Evolutionary conservation across 805 yeast species (phyloP), one percentile per base, ranked within the genome.

Genomic region (Myxozyma geophila): DNA sequence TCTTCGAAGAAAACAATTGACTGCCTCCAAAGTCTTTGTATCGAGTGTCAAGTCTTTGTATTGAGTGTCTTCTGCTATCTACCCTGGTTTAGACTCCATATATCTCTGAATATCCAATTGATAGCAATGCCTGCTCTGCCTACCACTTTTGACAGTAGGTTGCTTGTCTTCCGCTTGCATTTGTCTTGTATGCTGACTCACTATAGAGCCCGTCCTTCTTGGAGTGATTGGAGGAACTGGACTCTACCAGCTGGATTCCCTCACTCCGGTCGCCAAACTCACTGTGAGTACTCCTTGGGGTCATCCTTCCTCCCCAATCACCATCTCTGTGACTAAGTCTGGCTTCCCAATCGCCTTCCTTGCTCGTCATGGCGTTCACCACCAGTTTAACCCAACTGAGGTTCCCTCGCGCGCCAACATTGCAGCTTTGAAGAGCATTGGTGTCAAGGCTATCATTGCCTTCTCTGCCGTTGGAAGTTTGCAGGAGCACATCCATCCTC

Each of bases 161-260:
- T 7, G 15, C 2, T 9, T 37, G 7, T 19, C 7, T 37, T 48
- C 15, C n/a, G 35, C 15, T 43, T 9, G 28, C 19, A 15, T 19
- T 19, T 2, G 8, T 19, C n/a, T 28, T 40, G 19, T 7, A 8
- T 23, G 21, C 36, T 54, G 48, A 54, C 52, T 10, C 1, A 39
- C 21, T 15, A 9, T 40, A 70, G 89, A 86, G 71, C 87, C 89
- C 40, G 89, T 95, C 33, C 82, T 84, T 46, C 81, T 95, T 49
- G 98, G 96, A 41, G 85, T 95, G 70, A 95, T 95, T 75, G 99
- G 99, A 47, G 99, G 99, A 47, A 95, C 99, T 4, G 99, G 99
- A n/a, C 83, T 95, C 37, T 95, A 95, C 80, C 89, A 90, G 63
- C 81, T 95, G 62, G 90, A 88, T 47, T 86, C 90, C 62, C 81